A percentile compares a stretch with the other conserved stretches of the same genome.
Conservation (phyloP, 352 stramenopile genomes). For the Globisporangium alternatum region DNA sequence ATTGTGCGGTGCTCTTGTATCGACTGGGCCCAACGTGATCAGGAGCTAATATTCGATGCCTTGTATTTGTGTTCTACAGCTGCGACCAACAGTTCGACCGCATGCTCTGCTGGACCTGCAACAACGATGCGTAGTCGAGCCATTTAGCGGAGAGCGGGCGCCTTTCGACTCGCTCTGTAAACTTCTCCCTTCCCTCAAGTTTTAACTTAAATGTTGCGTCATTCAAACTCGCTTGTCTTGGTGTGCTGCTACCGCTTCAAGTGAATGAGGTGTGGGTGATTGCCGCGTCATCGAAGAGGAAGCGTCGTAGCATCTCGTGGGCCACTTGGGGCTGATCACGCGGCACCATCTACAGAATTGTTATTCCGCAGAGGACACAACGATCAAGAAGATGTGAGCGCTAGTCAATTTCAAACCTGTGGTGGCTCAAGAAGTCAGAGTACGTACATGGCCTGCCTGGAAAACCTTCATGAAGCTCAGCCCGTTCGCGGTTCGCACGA, state of each 20-base stretch:
- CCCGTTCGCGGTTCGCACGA: slow-evolving; percentile 39
- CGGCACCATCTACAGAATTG: slow-evolving; percentile 62
- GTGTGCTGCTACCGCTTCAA: slow-evolving; percentile 9
- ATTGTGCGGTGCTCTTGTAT: neutral
- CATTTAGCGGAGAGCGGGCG: slow-evolving; percentile 15
- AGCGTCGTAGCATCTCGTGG: slow-evolving; percentile 47
- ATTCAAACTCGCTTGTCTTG: neutral
- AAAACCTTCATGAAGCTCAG: slow-evolving; percentile 71
- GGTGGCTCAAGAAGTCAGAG: neutral
- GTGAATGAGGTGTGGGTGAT: slow-evolving; percentile 29
- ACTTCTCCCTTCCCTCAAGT: neutral
- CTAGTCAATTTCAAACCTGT: neutral
- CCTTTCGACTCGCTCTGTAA: neutral
- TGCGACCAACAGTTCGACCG: slow-evolving; percentile 78
- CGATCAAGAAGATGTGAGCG: neutral
- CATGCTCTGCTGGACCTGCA: slow-evolving; percentile 75
- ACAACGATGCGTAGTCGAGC: slow-evolving; percentile 39
- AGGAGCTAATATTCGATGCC: neutral
- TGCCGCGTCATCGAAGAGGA: slow-evolving; percentile 28
- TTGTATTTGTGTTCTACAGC: slow-evolving; percentile 18
- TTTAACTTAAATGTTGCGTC: slow-evolving; percentile 19
- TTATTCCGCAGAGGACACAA: neutral
- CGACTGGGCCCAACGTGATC: neutral
- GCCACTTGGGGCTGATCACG: slow-evolving; percentile 56
- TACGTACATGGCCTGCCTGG: slow-evolving; percentile 66